Percentiles rank a stretch among this genome's conserved stretches.
Conservation (phyloP, 2,329 filamentous ascomycete species). For the Alternaria sp. region DNA sequence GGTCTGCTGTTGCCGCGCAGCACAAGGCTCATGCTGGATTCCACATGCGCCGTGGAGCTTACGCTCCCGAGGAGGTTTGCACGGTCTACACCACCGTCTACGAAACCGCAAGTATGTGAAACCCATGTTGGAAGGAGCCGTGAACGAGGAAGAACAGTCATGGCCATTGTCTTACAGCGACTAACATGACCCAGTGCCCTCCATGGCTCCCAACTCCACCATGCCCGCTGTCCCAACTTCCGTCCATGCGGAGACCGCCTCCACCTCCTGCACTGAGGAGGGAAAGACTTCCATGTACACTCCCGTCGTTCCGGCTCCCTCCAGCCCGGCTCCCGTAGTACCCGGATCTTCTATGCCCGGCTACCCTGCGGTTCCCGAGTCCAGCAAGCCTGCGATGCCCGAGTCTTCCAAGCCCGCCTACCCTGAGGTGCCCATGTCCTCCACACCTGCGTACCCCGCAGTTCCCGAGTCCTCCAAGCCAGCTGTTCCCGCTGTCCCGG, state of each 20-base stretch:
- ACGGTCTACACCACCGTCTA: constrained; percentile 71
- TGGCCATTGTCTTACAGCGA: neutral
- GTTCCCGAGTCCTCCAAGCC: constrained; percentile 11
- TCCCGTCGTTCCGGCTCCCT: constrained; percentile 21
- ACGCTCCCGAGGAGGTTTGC: constrained; percentile 67
- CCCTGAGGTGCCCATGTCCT: constrained; percentile 24
- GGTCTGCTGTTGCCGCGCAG: constrained; percentile 62
- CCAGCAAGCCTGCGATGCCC: constrained; percentile 8
- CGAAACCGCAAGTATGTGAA: constrained; percentile 55
- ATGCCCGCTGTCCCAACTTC: constrained; percentile 19
- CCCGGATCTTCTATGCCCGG: constrained; percentile 11
- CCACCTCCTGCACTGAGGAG: constrained; percentile 64
- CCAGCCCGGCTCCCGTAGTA: constrained; percentile 9
- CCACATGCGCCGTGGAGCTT: constrained; percentile 59
- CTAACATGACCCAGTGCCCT: constrained; percentile 30
- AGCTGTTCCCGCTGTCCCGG: constrained; percentile 3
- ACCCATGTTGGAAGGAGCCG: neutral
- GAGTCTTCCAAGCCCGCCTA: constrained; percentile 21
- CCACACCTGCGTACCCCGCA: constrained; percentile 31
- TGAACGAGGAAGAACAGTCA: neutral
- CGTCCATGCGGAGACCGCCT: neutral
- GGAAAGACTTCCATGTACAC: constrained; percentile 62
- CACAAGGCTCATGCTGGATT: constrained; percentile 70
- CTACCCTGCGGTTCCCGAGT: constrained; percentile 10
- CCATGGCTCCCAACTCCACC: constrained; percentile 36